phyloP scores from a whole-genome alignment of 2,329 filamentous ascomycete species.

The Pyricularia pennisetigena region DNA sequence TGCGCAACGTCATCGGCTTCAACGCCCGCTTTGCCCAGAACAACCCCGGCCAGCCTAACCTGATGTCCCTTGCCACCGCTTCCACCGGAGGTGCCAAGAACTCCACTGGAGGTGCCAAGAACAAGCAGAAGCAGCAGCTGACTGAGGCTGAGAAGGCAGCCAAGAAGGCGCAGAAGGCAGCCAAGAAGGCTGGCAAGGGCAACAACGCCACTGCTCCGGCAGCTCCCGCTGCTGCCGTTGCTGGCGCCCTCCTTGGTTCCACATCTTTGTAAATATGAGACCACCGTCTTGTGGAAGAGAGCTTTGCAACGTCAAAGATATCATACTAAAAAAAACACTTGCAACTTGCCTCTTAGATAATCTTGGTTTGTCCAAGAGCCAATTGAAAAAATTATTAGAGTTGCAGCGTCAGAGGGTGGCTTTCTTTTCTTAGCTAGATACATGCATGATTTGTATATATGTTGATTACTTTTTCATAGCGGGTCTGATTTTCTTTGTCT shows the following conservation, averaged over 20 bases:
- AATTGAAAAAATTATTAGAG: neutral
- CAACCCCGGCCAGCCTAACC: slow-evolving; percentile 26
- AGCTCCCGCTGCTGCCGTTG: neutral
- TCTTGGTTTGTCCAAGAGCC: neutral
- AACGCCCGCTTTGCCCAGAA: slow-evolving; percentile 37
- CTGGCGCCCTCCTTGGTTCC: neutral
- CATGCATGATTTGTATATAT: neutral
- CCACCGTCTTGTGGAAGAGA: neutral
- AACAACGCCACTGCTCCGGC: neutral
- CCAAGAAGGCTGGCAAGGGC: neutral
- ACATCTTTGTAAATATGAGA: neutral
- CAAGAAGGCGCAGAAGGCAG: neutral
- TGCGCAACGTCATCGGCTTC: slow-evolving; percentile 33
- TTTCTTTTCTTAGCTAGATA: neutral
- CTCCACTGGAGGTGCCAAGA: no score
- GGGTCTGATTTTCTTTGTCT: neutral
- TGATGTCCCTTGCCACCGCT: slow-evolving; percentile 14
- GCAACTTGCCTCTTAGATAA: neutral
- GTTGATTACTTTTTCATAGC: neutral
- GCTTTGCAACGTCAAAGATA: neutral
- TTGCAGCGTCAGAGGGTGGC: neutral
- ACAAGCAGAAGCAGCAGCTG: neutral
- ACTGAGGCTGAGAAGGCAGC: neutral
- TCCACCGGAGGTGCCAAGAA: no score
- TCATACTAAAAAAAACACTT: neutral